phyloP scores from a whole-genome alignment of 441 rosid species.

The Bocquillonia castaneifolia region DNA sequence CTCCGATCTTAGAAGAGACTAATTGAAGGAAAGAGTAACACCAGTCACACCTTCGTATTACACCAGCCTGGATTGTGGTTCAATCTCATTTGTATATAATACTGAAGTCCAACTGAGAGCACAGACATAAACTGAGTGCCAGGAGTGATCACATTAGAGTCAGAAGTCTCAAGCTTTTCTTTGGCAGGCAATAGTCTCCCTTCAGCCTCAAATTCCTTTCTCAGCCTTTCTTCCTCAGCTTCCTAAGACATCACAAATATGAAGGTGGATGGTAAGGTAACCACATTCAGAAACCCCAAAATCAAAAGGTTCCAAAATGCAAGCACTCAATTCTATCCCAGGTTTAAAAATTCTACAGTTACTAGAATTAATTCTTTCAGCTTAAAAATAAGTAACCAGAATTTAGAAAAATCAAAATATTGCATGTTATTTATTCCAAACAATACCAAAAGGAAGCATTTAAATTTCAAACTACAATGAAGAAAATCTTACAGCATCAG shows the following conservation, averaged over 20 bases:
- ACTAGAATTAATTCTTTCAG: neutral
- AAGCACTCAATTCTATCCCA: neutral
- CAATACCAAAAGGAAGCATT: neutral
- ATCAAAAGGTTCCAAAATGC: neutral
- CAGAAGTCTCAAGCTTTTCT: conserved; percentile 74
- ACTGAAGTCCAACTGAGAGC: conserved; percentile 83
- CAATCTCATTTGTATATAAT: conserved; percentile 77
- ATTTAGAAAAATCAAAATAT: no score
- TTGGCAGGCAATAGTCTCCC: conserved; percentile 50
- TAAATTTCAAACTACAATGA: conserved; percentile 3
- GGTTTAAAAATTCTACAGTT: neutral
- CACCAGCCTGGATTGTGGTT: conserved; percentile 79
- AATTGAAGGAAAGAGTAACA: conserved; percentile 23
- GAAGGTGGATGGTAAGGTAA: neutral
- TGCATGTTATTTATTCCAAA: neutral
- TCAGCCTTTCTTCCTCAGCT: conserved; percentile 89
- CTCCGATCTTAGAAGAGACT: conserved; percentile 36
- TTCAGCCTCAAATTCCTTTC: conserved; percentile 69
- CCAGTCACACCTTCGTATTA: conserved; percentile 65
- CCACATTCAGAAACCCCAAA: neutral
- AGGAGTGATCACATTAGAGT: conserved; percentile 96
- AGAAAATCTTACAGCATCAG: conserved; percentile 61
- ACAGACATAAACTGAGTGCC: conserved; percentile 91
- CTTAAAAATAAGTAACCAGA: neutral
- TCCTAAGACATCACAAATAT: conserved; percentile 39